These are phyloP conservation scores for Stemphylium vesicarium DNA, from an alignment of 2,329 filamentous ascomycete genomes.

Conservation along the genomic window DNA sequence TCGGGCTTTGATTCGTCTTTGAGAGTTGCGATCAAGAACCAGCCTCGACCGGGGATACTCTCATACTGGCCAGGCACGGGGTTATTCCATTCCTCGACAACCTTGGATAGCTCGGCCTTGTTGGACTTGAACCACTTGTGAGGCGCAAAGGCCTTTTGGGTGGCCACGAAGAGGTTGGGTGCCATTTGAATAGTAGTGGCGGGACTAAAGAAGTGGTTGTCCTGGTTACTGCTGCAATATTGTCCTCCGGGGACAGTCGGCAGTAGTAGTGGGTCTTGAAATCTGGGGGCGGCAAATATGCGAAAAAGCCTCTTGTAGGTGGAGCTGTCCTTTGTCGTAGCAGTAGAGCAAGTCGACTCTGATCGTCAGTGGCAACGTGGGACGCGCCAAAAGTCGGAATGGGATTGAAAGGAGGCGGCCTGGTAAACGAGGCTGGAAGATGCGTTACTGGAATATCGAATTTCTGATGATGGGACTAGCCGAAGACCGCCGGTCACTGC, in stretches of 20 bases:
- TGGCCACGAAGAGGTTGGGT: conserved; percentile 58
- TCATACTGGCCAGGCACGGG: conserved; percentile 58
- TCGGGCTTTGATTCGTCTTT: conserved; percentile 34
- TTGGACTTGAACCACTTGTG: conserved; percentile 57
- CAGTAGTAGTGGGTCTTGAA: conserved; percentile 7
- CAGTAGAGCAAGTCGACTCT: conserved; percentile 2
- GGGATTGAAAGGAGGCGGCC: conserved; percentile 18
- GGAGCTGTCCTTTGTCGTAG: background rate
- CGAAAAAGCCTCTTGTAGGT: background rate
- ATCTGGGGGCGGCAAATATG: conserved; percentile 10
- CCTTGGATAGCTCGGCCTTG: conserved; percentile 48
- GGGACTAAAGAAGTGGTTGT: background rate
- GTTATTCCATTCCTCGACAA: conserved; percentile 56
- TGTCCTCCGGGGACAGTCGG: conserved; percentile 11
- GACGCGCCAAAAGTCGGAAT: background rate
- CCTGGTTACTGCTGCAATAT: conserved; percentile 12
- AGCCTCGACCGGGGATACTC: conserved; percentile 57
- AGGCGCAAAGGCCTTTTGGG: conserved; percentile 57
- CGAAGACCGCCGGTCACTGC: conserved; percentile 31
- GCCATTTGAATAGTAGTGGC: conserved; percentile 49
- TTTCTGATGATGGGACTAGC: conserved; percentile 21
- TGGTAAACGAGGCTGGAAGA: conserved; percentile 14
- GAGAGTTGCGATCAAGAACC: conserved; percentile 56
- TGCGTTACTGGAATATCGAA: conserved; percentile 14
- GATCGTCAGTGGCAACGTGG: background rate